A percentile compares a stretch with the other conserved stretches of the same genome.
Conservation (phyloP, 177 flowering plant species). For the Vitis hybrid region DNA sequence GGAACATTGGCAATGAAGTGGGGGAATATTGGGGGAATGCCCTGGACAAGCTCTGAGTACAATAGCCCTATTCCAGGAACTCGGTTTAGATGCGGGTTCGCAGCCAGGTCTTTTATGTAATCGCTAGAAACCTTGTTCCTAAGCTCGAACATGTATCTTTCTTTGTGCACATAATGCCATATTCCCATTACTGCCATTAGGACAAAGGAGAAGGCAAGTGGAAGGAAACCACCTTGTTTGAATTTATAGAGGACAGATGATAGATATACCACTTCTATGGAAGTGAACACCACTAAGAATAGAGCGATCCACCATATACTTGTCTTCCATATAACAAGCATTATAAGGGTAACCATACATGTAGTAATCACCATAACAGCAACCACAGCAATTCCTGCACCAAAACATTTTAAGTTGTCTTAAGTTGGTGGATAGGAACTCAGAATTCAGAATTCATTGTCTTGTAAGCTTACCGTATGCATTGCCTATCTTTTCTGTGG, state of each 20-base stretch:
- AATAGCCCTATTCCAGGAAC: conserved; percentile 71
- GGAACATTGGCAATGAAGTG: conserved; percentile 67
- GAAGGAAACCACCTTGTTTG: conserved; percentile 63
- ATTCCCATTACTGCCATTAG: conserved; percentile 56
- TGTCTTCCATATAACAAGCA: conserved; percentile 65
- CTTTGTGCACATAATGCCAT: conserved; percentile 68
- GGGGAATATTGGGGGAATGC: conserved; percentile 73
- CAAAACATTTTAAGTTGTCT: background rate
- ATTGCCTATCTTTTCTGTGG: conserved; percentile 54
- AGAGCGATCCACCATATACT: conserved; percentile 38
- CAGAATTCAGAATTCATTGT: background rate
- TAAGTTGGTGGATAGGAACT: background rate
- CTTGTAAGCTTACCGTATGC: conserved; percentile 54
- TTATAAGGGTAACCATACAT: conserved; percentile 50
- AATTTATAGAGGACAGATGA: conserved; percentile 62
- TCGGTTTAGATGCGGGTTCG: conserved; percentile 36
- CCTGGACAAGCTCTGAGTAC: conserved; percentile 71
- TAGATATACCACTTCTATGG: conserved; percentile 39
- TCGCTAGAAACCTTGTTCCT: conserved; percentile 58
- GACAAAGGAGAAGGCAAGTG: conserved; percentile 45
- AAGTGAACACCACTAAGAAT: conserved; percentile 42
- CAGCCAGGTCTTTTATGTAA: conserved; percentile 33
- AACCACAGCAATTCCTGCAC: conserved; percentile 58
- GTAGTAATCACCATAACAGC: conserved; percentile 68
- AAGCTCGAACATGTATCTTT: conserved; percentile 57